phyloP scores from a whole-genome alignment of 1,139 yeast species.

The Kodamaea suecica region DNA sequence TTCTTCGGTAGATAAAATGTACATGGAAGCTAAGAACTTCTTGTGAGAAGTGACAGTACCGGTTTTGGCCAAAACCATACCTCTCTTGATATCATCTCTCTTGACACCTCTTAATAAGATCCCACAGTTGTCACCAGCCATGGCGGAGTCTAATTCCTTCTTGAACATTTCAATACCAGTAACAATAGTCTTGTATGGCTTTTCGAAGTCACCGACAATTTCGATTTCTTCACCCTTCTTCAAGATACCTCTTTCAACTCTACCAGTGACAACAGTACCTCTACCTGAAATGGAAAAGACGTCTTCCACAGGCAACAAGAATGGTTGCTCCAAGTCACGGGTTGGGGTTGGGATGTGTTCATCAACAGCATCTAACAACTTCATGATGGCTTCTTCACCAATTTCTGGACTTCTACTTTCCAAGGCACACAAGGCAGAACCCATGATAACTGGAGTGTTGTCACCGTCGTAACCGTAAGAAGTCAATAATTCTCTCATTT shows the following conservation, averaged over 20 bases:
- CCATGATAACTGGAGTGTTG: conserved; percentile 96
- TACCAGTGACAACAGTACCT: conserved; percentile 99
- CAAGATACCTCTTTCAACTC: conserved; percentile 96
- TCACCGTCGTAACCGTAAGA: conserved; percentile 98
- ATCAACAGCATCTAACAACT: conserved; percentile 89
- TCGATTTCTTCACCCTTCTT: conserved; percentile 99
- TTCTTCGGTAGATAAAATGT: conserved; percentile 92
- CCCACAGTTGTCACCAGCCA: conserved; percentile 99
- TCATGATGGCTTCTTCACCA: conserved; percentile 80
- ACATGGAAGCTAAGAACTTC: conserved; percentile 90
- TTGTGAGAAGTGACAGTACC: conserved; percentile 90
- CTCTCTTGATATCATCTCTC: conserved; percentile 96
- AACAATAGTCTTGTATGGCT: conserved; percentile 88
- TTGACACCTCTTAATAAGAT: conserved; percentile 95
- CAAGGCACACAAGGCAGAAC: conserved; percentile 96
- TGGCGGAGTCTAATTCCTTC: conserved; percentile 95
- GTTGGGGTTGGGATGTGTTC: conserved; percentile 93
- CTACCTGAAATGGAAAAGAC: conserved; percentile 98
- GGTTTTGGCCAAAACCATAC: conserved; percentile 96
- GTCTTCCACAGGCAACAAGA: conserved; percentile 96
- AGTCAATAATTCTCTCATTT: conserved; percentile 93
- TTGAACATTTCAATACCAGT: conserved; percentile 99
- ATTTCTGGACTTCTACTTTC: conserved; percentile 88
- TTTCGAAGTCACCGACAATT: conserved; percentile 87
- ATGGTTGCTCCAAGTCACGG: conserved; percentile 95